Percentiles rank a stretch among this genome's conserved stretches.
phyloP scores from a whole-genome alignment of 2,329 filamentous ascomycete genomes.

The Penicillium paneum region DNA sequence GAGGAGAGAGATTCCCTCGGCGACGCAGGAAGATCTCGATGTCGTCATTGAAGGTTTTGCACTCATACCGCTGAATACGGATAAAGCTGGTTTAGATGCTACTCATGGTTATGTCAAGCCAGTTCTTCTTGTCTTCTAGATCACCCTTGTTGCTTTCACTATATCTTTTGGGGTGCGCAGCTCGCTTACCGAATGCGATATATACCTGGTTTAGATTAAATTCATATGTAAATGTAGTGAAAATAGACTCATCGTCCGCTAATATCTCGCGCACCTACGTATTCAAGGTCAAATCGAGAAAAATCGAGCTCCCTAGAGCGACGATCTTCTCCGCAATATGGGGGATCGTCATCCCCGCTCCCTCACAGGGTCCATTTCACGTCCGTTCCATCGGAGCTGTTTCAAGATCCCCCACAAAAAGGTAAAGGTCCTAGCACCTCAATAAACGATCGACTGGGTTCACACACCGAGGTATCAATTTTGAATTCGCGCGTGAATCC shows the following conservation, averaged over 20 bases:
- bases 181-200: no score
- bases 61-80: no score
- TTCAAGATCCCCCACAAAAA: neutral
- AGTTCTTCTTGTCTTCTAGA: no score
- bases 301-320: neutral
- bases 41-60: no score
- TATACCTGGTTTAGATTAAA: neutral
- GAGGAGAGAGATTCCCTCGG: no score
- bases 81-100: no score
- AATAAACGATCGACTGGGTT: neutral
- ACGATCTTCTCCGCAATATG: constrained; percentile 4
- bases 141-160: no score
- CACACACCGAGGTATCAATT: constrained; percentile 3
- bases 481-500: neutral
- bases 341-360: neutral
- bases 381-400: neutral
- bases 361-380: neutral
- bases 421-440: neutral
- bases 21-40: no score
- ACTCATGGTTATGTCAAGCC: no score
- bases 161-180: no score
- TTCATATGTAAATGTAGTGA: neutral
- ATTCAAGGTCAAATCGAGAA: neutral
- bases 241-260: neutral
- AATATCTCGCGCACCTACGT: neutral